Evolutionary conservation across 2,329 filamentous ascomycete species (phyloP).

Genomic region (Stagonosporopsis cucurbitacearum): DNA sequence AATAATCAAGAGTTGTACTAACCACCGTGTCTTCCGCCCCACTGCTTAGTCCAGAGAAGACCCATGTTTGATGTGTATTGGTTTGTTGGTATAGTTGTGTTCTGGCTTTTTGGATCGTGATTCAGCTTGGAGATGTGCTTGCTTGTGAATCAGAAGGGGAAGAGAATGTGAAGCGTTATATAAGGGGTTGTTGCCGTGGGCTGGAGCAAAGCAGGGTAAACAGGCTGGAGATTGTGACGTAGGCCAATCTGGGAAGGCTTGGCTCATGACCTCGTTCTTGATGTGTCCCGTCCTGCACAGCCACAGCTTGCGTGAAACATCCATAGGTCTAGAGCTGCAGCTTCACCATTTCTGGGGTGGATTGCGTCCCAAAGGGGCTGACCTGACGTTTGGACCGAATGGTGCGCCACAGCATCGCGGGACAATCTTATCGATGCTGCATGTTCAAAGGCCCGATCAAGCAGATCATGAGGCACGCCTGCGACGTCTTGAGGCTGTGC

Average conservation of each 20-base stretch:
- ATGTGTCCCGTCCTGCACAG: slow-evolving; percentile 2
- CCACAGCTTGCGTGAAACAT: slow-evolving; percentile 10
- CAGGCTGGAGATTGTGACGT: slow-evolving; percentile 19
- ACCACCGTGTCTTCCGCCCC: slow-evolving; percentile 53
- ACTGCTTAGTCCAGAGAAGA: slow-evolving; percentile 57
- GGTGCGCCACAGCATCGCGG: slow-evolving; percentile 8
- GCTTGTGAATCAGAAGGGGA: slow-evolving; percentile 5
- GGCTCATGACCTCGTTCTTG: slow-evolving; percentile 7
- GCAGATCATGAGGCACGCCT: slow-evolving; percentile 3
- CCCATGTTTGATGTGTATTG: slow-evolving; percentile 45
- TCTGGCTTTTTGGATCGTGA: background rate
- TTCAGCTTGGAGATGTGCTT: slow-evolving; percentile 7
- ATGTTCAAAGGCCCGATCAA: background rate
- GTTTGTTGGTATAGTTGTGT: slow-evolving; percentile 14
- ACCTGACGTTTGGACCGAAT: background rate
- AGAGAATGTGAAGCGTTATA: slow-evolving; percentile 19
- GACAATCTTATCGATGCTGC: slow-evolving; percentile 3
- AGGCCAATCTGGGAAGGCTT: slow-evolving; percentile 16
- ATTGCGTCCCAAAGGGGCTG: slow-evolving; percentile 1
- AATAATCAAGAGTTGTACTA: slow-evolving; percentile 25
- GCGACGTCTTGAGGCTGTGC: slow-evolving; percentile 13
- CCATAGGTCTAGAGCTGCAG: slow-evolving; percentile 1
- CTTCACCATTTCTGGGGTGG: background rate
- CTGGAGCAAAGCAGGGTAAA: slow-evolving; percentile 24
- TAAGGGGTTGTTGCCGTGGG: slow-evolving; percentile 20